A percentile compares a stretch with the other conserved stretches of the same genome.
phyloP scores from a whole-genome alignment of 345 rosid genomes.

The Camelina neglecta region DNA sequence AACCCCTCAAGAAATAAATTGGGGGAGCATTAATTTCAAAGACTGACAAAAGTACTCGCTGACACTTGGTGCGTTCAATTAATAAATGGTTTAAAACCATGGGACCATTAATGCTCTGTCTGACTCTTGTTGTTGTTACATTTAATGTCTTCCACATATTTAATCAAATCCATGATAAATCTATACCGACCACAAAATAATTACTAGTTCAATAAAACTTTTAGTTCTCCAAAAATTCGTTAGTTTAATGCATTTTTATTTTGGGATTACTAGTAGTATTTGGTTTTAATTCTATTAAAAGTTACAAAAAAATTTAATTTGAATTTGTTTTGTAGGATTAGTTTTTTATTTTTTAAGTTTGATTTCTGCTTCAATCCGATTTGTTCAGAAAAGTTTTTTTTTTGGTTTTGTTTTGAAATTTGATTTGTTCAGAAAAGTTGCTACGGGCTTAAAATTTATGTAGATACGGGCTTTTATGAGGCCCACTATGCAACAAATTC shows the following conservation, averaged over 20 bases:
- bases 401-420: no score
- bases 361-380: background rate
- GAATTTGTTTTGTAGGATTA: background rate
- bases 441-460: background rate
- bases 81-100: constrained; percentile 34
- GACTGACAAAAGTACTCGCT: constrained; percentile 47
- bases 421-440: background rate
- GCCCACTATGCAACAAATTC: background rate
- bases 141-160: constrained; percentile 18
- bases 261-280: no score
- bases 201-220: background rate
- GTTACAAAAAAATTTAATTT: background rate
- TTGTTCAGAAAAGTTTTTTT: background rate
- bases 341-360: background rate
- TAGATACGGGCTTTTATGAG: background rate
- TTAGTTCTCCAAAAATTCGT: background rate
- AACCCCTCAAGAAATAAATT: constrained; percentile 10
- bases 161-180: constrained; percentile 1
- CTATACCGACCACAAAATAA: constrained; percentile 6
- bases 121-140: constrained; percentile 18
- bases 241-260: background rate
- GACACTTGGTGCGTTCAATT: constrained; percentile 39
- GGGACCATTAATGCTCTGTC: constrained; percentile 46
- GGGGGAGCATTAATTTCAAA: constrained; percentile 32
- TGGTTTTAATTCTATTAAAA: no score